A percentile compares a stretch with the other conserved stretches of the same genome.
These are phyloP conservation scores for Malassezia arunalokei DNA, from an alignment of 1,284 basidiomycete species.

Conservation along the genomic window DNA sequence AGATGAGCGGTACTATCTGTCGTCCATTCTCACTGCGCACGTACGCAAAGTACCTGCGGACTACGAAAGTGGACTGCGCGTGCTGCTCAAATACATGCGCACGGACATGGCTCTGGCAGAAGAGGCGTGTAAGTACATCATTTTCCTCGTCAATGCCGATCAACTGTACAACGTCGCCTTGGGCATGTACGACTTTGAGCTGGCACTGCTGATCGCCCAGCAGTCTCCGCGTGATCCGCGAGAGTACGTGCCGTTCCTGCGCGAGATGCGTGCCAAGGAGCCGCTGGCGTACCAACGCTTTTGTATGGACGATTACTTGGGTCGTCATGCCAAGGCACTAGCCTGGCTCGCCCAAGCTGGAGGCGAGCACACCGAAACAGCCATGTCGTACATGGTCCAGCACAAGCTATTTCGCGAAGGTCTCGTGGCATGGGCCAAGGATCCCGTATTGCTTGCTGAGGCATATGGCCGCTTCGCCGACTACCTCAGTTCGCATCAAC, in stretches of 20 bases:
- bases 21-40: slow-evolving; percentile 80
- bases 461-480: slow-evolving; percentile 63
- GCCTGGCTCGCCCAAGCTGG: slow-evolving; percentile 64
- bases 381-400: slow-evolving; percentile 63
- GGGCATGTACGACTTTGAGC: slow-evolving; percentile 95
- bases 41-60: slow-evolving; percentile 84
- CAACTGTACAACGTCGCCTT: slow-evolving; percentile 83
- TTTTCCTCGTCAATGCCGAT: slow-evolving; percentile 91
- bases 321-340: slow-evolving; percentile 64
- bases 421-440: slow-evolving; percentile 17
- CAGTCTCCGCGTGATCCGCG: slow-evolving; percentile 93
- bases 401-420: slow-evolving; percentile 56
- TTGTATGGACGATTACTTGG: slow-evolving; percentile 84
- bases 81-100: slow-evolving; percentile 71
- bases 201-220: slow-evolving; percentile 91
- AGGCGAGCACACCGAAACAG: slow-evolving; percentile 63
- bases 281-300: slow-evolving; percentile 67
- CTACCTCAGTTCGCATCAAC: slow-evolving; percentile 70
- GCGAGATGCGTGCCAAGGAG: slow-evolving; percentile 69
- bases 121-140: slow-evolving; percentile 94
- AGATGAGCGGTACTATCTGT: slow-evolving; percentile 64
- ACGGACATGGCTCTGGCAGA: slow-evolving; percentile 62
- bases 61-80: slow-evolving; percentile 67
- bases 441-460: slow-evolving; percentile 15
- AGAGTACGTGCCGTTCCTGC: slow-evolving; percentile 92